phyloP scores from a whole-genome alignment of 176 grass and related monocot species.

The Hordeum vulgare region MorexV3_pseudomolecules_assembly NC_058523.1:412400167-412400666 shows the following conservation, averaged over 20 bases:
- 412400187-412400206: too few relatives aligned
- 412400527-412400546: neutral
- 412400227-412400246: too few relatives aligned
- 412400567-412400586: constrained; percentile 18
- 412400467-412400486: neutral
- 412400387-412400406: neutral
- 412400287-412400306: neutral
- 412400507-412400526: neutral
- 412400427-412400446: neutral
- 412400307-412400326: neutral
- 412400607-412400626: constrained; percentile 9
- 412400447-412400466: neutral
- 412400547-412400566: constrained; percentile 1
- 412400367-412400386: neutral
- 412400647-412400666: neutral
- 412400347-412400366: neutral
- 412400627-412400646: neutral
- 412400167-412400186: too few relatives aligned
- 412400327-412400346: neutral
- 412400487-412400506: neutral
- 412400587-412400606: constrained; percentile 1
- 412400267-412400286: too few relatives aligned
- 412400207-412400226: too few relatives aligned
- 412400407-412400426: neutral
- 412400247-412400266: neutral